A percentile compares a stretch with the other conserved stretches of the same genome.
phyloP scores from a whole-genome alignment of 164 flowering plant species.

The Vitis rotundifolia region DNA sequence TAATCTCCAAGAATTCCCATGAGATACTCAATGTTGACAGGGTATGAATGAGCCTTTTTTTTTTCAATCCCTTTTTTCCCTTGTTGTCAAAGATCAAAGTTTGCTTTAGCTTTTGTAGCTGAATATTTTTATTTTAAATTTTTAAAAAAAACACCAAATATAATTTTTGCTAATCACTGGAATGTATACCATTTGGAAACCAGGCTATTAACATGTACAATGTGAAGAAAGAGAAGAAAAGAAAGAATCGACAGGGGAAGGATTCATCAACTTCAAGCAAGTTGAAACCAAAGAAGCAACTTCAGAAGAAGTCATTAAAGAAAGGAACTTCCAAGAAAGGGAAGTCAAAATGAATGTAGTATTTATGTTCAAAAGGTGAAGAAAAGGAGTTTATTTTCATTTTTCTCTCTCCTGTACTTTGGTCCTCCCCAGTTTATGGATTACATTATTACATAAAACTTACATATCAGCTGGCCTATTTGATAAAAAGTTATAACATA shows the following conservation, averaged over 20 bases:
- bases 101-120: neutral
- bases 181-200: neutral
- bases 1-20: constrained; percentile 76
- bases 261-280: constrained; percentile 48
- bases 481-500: no score
- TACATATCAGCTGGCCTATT: no score
- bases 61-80: neutral
- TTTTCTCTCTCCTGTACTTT: no score
- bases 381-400: no score
- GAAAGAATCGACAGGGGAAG: constrained; percentile 32
- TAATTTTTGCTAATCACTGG: neutral
- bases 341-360: constrained; percentile 10
- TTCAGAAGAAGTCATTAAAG: constrained; percentile 39
- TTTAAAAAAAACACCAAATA: neutral
- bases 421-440: no score
- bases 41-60: constrained; percentile 34
- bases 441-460: no score
- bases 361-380: no score
- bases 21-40: constrained; percentile 76
- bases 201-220: constrained; percentile 77
- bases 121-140: no score
- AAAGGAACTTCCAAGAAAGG: constrained; percentile 34
- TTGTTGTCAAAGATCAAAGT: neutral
- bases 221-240: constrained; percentile 54
- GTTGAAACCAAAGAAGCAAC: constrained; percentile 53